Evolutionary conservation across 176 grass and related monocot species (phyloP).

Genomic region (Aegilops sharonensis): DNA sequence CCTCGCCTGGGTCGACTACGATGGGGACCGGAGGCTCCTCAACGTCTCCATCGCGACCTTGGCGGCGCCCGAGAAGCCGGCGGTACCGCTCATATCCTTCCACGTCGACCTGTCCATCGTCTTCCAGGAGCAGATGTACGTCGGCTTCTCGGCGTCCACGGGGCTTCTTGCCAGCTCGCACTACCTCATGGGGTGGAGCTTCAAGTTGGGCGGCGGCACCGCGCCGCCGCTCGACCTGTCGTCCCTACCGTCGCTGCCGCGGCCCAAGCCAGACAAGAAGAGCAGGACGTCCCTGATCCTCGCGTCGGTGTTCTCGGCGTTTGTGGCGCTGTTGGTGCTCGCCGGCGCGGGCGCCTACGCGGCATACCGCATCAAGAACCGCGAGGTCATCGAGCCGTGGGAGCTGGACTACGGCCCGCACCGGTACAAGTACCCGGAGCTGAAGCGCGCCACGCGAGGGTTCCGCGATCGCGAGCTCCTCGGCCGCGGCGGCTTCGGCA

Average conservation of each 20-base stretch:
- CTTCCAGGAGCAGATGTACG: slow-evolving; percentile 66
- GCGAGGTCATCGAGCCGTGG: slow-evolving; percentile 76
- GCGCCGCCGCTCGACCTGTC: slow-evolving; percentile 45
- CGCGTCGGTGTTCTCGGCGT: slow-evolving; percentile 41
- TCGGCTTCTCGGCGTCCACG: slow-evolving; percentile 84
- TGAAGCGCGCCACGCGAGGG: slow-evolving; percentile 63
- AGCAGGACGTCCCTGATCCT: slow-evolving; percentile 48
- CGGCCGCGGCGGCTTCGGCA: slow-evolving; percentile 79
- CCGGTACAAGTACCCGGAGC: slow-evolving; percentile 66
- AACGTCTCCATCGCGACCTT: slow-evolving; percentile 43
- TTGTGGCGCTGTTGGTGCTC: slow-evolving; percentile 40
- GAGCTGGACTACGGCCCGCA: slow-evolving; percentile 78
- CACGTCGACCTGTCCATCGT: slow-evolving; percentile 43
- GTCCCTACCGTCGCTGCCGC: slow-evolving; percentile 59
- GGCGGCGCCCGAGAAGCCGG: slow-evolving; percentile 36
- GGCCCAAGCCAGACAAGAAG: neutral
- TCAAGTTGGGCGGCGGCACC: slow-evolving; percentile 51
- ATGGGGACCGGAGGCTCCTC: slow-evolving; percentile 40
- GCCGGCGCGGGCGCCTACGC: slow-evolving; percentile 26
- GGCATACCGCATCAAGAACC: slow-evolving; percentile 55
- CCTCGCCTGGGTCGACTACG: slow-evolving; percentile 81
- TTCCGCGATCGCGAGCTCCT: slow-evolving; percentile 77
- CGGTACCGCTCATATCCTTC: slow-evolving; percentile 57
- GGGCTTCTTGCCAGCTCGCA: slow-evolving; percentile 93
- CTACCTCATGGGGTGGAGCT: slow-evolving; percentile 82